Conservation (phyloP, 495 filamentous ascomycete species). For the Xanthoparmelia taractica region DNA sequence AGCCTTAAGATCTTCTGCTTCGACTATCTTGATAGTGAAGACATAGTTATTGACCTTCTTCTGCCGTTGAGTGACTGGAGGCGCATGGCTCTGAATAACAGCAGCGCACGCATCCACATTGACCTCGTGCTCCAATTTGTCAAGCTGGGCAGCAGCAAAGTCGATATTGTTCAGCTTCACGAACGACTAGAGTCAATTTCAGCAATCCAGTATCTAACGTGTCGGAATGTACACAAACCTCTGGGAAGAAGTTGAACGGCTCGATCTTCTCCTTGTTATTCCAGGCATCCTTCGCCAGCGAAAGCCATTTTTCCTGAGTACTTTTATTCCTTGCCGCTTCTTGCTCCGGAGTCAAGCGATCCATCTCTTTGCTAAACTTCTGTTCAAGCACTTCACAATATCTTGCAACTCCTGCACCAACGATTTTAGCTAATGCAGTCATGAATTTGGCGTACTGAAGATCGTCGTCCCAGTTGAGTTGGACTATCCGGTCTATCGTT, state of each 20-base stretch:
- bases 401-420: constrained; percentile 70
- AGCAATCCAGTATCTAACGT: neutral
- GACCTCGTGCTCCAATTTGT: constrained; percentile 80
- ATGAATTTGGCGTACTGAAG: constrained; percentile 93
- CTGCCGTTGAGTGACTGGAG: constrained; percentile 47
- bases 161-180: constrained; percentile 98
- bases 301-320: constrained; percentile 82
- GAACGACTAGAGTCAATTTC: constrained; percentile 59
- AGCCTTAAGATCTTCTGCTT: constrained; percentile 96
- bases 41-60: constrained; percentile 74
- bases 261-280: constrained; percentile 88
- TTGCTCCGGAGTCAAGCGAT: constrained; percentile 79
- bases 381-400: constrained; percentile 92
- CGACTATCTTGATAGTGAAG: constrained; percentile 98
- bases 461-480: constrained; percentile 88
- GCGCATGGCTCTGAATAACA: constrained; percentile 59
- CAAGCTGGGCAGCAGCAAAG: constrained; percentile 81
- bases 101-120: constrained; percentile 92
- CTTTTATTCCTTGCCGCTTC: constrained; percentile 67
- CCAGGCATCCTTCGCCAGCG: constrained; percentile 94
- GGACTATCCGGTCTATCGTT: constrained; percentile 73
- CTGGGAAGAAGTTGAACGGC: constrained; percentile 93
- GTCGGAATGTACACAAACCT: constrained; percentile 50
- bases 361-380: constrained; percentile 87
- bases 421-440: constrained; percentile 85